These are phyloP conservation scores for Chytridium lagenaria DNA, from an alignment of 371 early-diverging fungal genomes.

Conservation along the genomic window DNA sequence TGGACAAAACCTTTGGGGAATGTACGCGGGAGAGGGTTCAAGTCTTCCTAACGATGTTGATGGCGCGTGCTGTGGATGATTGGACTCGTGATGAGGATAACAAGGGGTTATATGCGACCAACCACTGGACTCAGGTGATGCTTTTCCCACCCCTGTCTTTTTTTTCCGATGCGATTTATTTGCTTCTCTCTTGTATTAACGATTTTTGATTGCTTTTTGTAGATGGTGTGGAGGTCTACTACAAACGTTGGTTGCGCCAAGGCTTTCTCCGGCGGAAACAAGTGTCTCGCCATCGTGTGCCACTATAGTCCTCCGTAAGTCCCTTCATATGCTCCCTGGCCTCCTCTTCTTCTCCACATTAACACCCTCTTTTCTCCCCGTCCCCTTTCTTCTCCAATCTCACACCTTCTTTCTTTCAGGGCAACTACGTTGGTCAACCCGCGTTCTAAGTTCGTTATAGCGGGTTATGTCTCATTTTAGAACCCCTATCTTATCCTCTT, in stretches of 20 bases:
- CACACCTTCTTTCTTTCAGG: neutral
- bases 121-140: neutral
- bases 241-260: conserved; percentile 6
- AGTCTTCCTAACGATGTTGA: neutral
- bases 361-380: neutral
- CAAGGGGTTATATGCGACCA: neutral
- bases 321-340: neutral
- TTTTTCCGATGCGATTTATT: neutral
- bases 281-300: neutral
- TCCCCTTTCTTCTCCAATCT: too few relatives aligned
- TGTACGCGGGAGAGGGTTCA: neutral
- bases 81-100: neutral
- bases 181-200: neutral
- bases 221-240: conserved; percentile 7
- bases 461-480: too few relatives aligned
- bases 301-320: conserved; percentile 4
- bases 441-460: neutral
- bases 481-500: too few relatives aligned
- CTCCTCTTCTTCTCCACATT: neutral
- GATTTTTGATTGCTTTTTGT: neutral
- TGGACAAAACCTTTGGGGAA: conserved; percentile 11
- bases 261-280: neutral
- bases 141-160: too few relatives aligned
- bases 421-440: conserved; percentile 6
- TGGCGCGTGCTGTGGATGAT: neutral